Evolutionary conservation across 805 yeast genomes (phyloP), one percentile per base, ranked within the genome.

Genomic region (Saturnispora diversa): DNA sequence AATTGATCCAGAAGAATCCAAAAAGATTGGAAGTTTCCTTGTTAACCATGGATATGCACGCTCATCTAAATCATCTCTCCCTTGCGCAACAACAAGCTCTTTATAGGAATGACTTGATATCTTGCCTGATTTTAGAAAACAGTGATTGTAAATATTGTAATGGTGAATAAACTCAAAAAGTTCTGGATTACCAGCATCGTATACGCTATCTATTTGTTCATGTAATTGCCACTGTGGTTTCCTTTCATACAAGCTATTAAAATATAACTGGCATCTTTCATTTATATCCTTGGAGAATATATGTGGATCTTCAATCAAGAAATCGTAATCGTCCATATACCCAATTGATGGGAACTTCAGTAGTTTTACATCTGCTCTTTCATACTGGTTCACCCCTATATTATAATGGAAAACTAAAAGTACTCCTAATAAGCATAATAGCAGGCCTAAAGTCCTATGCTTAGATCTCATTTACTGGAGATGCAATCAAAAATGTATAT

Each of bases 241-340:
- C 9, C 42, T 31, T 16, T 52, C 47, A 47, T 63, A 65, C 7
- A 75, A 51, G 39, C 61, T 65, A 31, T 65, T 60, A 50, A 75
- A 74, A 47, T 72, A 75, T 5, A 58, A 44, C 28, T 59, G 54
- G 52, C 81, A 75, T 40, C 70, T 62, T n/a, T 13, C 25, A 12
- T n/a, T n/a, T n/a, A n/a, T n/a, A n/a, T n/a, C n/a, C n/a, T n/a
- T n/a, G n/a, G n/a, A 23, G 11, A 30, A 30, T 15, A 13, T 20
- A 20, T n/a, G 32, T 27, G n/a, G 21, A 19, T 35, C 15, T 13
- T 4, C 13, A n/a, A 4, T n/a, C 17, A n/a, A n/a, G n/a, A n/a
- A n/a, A n/a, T n/a, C n/a, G n/a, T n/a, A n/a, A n/a, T n/a, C n/a
- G n/a, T n/a, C n/a, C n/a, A n/a, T n/a, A n/a, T n/a, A n/a, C n/a